phyloP scores from a whole-genome alignment of 78 protist genomes.

The Dictyostelium intermedium region DNA sequence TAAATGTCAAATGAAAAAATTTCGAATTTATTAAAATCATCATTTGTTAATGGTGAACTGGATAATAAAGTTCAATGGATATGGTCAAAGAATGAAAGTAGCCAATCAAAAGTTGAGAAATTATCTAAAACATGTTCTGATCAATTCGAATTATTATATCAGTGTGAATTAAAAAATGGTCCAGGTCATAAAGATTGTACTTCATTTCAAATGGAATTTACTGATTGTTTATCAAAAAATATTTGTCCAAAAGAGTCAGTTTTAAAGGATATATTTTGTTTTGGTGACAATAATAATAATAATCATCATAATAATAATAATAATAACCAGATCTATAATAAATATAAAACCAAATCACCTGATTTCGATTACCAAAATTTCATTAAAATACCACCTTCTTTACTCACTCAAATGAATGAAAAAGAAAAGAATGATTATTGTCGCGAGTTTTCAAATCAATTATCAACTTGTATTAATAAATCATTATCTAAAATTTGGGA shows the following conservation, averaged over 20 bases:
- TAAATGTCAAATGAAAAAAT: background rate
- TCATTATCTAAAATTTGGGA: conserved; percentile 8
- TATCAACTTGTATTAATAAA: background rate
- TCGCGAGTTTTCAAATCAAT: background rate
- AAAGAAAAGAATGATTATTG: conserved; percentile 4
- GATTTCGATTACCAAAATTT: background rate
- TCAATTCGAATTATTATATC: background rate
- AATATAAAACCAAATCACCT: background rate
- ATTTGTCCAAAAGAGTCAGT: background rate
- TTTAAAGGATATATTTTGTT: background rate
- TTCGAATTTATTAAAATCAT: background rate
- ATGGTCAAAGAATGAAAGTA: background rate
- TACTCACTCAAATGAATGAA: background rate
- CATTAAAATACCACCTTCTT: background rate
- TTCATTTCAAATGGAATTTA: background rate
- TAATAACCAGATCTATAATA: too few relatives aligned
- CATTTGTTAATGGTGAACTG: background rate
- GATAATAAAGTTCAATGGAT: background rate
- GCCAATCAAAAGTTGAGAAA: background rate
- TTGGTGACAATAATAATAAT: background rate
- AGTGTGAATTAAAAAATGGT: background rate
- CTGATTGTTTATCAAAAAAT: background rate
- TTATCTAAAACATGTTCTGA: background rate
- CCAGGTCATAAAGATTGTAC: background rate
- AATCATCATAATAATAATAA: background rate